These are phyloP conservation scores for Penicillium crustosum DNA, from an alignment of 2,329 filamentous ascomycete genomes.

Conservation along the genomic window DNA sequence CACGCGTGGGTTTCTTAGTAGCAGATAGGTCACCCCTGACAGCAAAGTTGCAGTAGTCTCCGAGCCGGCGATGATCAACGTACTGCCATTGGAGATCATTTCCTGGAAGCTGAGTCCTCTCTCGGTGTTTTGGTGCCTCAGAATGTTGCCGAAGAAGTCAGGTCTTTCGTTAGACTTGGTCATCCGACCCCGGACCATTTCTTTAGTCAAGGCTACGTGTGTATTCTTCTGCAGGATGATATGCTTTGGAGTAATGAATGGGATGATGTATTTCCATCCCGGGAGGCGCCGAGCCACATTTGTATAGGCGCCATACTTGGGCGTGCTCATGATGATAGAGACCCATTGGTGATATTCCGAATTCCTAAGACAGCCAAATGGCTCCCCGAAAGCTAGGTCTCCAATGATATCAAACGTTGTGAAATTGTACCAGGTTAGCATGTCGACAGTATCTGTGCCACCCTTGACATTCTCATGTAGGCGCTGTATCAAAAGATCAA, in stretches of 20 bases:
- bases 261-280: neutral
- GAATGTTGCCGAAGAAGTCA: constrained; percentile 18
- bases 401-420: constrained; percentile 37
- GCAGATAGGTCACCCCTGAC: constrained; percentile 43
- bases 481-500: constrained; percentile 33
- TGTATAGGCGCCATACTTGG: constrained; percentile 7
- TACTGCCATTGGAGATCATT: constrained; percentile 31
- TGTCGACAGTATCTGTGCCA: constrained; percentile 18
- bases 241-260: constrained; percentile 5
- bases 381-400: constrained; percentile 34
- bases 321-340: constrained; percentile 7
- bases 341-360: constrained; percentile 30
- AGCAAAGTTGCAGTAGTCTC: constrained; percentile 52
- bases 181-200: constrained; percentile 11
- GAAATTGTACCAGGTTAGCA: constrained; percentile 35
- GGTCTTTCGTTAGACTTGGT: constrained; percentile 17
- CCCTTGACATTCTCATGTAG: constrained; percentile 18
- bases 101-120: constrained; percentile 19
- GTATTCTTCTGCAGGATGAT: neutral
- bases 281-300: constrained; percentile 13
- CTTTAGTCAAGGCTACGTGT: constrained; percentile 7
- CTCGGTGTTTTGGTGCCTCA: constrained; percentile 16
- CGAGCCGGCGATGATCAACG: constrained; percentile 34
- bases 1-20: constrained; percentile 38
- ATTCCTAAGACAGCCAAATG: constrained; percentile 32